These are phyloP conservation scores for Colletotrichum theobromicola DNA, from an alignment of 2,329 filamentous ascomycete genomes.

Conservation along the genomic window DNA sequence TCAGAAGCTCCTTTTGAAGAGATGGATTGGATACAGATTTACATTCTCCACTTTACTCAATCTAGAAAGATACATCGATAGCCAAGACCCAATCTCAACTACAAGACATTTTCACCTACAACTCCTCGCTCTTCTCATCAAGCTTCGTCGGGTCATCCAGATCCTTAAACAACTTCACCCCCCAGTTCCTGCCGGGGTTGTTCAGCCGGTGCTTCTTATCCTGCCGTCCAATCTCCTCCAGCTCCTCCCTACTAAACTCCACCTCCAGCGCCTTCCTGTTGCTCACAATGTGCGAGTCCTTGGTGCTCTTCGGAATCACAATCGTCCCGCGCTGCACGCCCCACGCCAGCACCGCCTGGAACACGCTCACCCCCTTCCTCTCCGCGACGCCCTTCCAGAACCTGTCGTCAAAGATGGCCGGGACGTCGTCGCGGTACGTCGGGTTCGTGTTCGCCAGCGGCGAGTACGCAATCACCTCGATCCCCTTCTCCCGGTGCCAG, in stretches of 20 bases:
- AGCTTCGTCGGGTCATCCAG: slow-evolving; percentile 39
- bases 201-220: slow-evolving; percentile 37
- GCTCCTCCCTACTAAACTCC: slow-evolving; percentile 40
- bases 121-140: not conserved
- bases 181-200: slow-evolving; percentile 43
- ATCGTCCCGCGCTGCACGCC: slow-evolving; percentile 34
- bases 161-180: slow-evolving; percentile 41
- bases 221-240: slow-evolving; percentile 31
- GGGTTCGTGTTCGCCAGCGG: slow-evolving; percentile 38
- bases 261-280: slow-evolving; percentile 51
- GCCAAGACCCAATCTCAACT: not conserved
- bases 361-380: slow-evolving; percentile 33
- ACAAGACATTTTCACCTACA: not conserved
- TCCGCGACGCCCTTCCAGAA: slow-evolving; percentile 27
- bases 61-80: not conserved
- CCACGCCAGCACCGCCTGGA: slow-evolving; percentile 39
- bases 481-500: slow-evolving; percentile 34
- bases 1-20: not conserved
- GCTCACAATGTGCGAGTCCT: slow-evolving; percentile 41
- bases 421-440: slow-evolving; percentile 32
- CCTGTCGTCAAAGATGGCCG: slow-evolving; percentile 24
- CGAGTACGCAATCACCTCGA: slow-evolving; percentile 38
- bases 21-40: not conserved
- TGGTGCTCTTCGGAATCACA: slow-evolving; percentile 41
- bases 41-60: not conserved